phyloP scores from a whole-genome alignment of 2,329 filamentous ascomycete genomes.

The Shiraia bambusicola region DNA sequence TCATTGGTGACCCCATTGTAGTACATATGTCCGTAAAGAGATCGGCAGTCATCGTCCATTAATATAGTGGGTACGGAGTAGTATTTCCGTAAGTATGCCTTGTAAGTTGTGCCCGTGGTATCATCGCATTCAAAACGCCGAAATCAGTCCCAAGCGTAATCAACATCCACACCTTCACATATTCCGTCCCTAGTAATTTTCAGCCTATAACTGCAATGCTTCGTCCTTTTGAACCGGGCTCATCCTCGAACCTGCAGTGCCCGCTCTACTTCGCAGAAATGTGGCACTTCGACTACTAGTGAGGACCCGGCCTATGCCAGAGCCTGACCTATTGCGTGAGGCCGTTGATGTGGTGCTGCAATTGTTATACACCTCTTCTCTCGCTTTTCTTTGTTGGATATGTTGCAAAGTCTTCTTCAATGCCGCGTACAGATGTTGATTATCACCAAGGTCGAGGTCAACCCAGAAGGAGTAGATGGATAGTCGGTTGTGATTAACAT shows the following conservation, averaged over 20 bases:
- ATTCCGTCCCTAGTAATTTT: background rate
- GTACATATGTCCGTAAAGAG: too few relatives aligned
- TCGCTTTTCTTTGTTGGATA: slow-evolving; percentile 34
- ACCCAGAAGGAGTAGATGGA: slow-evolving; percentile 43
- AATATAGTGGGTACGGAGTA: too few relatives aligned
- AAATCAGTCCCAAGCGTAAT: background rate
- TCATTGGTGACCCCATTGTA: too few relatives aligned
- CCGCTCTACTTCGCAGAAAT: slow-evolving; percentile 2
- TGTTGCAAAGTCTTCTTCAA: slow-evolving; percentile 39
- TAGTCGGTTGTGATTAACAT: slow-evolving; percentile 31
- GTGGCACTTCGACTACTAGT: slow-evolving; percentile 3
- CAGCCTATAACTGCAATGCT: background rate
- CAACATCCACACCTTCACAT: background rate
- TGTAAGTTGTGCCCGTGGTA: background rate
- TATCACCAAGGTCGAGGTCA: slow-evolving; percentile 40
- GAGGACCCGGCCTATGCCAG: slow-evolving; percentile 6
- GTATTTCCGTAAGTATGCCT: too few relatives aligned
- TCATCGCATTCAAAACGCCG: background rate
- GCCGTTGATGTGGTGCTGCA: slow-evolving; percentile 9
- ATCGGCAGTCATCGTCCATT: too few relatives aligned
- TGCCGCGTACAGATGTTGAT: slow-evolving; percentile 38
- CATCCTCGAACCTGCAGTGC: slow-evolving; percentile 1
- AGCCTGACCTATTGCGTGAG: slow-evolving; percentile 2
- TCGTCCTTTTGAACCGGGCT: slow-evolving; percentile 1
- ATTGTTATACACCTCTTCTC: slow-evolving; percentile 30